Base-by-base conservation (phyloP, 306 rosid genomes). In the Vigna mungo region DNA sequence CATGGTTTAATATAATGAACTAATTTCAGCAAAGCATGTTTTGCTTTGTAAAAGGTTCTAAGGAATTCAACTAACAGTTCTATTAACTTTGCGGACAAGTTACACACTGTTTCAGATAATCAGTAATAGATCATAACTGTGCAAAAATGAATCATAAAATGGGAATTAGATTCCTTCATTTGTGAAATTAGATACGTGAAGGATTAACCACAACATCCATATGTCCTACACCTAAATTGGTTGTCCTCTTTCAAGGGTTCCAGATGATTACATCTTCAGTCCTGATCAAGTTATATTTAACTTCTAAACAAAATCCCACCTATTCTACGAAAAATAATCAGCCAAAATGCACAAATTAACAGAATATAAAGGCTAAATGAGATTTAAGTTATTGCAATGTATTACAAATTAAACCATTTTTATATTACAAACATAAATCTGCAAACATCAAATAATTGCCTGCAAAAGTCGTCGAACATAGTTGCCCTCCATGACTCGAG, bases 401-500 rank as follows among this genome's bases (percentile, higher is more conserved):
- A 20, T 39, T 65, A 77, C 54, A 71, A 71, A 71, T 9, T 62
- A 21, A 34, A 62, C 6, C 21, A 17, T 41, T 15, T 18, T 15
- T 18, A 32, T 20, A 49, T 67, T 34, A 49, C 11, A 69, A 69
- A 74, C 21, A 47, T 23, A 59, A 27, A 25, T 55, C 44, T 41
- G n/a, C 39, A 60, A 60, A 60, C 6, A 32, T 23, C 17, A 58
- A 58, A 25, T 9, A 60, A 60, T 60, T 86, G 85, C 99, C 97
- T 95, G 99, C 88, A 95, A 88, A 32, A 95, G 97, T 21, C 96
- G 85, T 71, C 99, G 83, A 69, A 88, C 99, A 87, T 92, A 92
- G 81, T 91, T 88, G 27, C 99, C 99, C 84, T 95, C 97, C 98
- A 95, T 92, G 54, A 95, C 87, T 46, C 99, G 92, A 66, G 99